A percentile compares a stretch with the other conserved stretches of the same genome.
Evolutionary conservation across 225 moss, liverwort and hornwort species (phyloP).

Genomic region (Rhytidiadelphus loreus): DNA sequence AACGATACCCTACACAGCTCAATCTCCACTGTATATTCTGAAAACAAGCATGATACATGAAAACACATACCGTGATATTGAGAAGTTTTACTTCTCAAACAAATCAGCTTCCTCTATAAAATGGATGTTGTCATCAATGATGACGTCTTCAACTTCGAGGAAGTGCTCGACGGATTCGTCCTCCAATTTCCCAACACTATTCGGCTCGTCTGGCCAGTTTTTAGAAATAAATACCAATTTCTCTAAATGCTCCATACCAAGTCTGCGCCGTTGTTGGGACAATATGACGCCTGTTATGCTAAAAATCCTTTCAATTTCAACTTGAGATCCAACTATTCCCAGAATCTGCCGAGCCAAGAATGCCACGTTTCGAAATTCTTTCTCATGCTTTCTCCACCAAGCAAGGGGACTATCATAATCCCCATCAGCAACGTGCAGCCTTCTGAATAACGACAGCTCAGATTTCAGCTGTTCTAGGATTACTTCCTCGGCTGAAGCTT

Average conservation of each 20-base stretch:
- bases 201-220: slow-evolving; percentile 41
- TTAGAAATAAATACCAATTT: slow-evolving; percentile 26
- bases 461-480: slow-evolving; percentile 34
- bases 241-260: slow-evolving; percentile 32
- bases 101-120: slow-evolving; percentile 35
- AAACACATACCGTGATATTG: background rate
- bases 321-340: slow-evolving; percentile 38
- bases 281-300: slow-evolving; percentile 33
- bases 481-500: slow-evolving; percentile 45
- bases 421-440: slow-evolving; percentile 31
- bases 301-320: slow-evolving; percentile 39
- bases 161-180: slow-evolving; percentile 37
- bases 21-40: background rate
- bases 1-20: background rate
- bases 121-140: slow-evolving; percentile 31
- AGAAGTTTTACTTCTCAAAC: slow-evolving; percentile 15
- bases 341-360: slow-evolving; percentile 40
- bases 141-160: slow-evolving; percentile 26
- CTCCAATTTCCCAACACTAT: slow-evolving; percentile 23
- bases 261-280: slow-evolving; percentile 26
- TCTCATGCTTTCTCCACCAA: slow-evolving; percentile 48
- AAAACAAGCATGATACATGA: background rate
- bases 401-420: slow-evolving; percentile 26
- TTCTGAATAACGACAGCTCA: slow-evolving; percentile 38
- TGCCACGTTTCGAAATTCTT: slow-evolving; percentile 35